Evolutionary conservation across 331 rosid genomes (phyloP).

Genomic region (Quercus tomentella): DNA sequence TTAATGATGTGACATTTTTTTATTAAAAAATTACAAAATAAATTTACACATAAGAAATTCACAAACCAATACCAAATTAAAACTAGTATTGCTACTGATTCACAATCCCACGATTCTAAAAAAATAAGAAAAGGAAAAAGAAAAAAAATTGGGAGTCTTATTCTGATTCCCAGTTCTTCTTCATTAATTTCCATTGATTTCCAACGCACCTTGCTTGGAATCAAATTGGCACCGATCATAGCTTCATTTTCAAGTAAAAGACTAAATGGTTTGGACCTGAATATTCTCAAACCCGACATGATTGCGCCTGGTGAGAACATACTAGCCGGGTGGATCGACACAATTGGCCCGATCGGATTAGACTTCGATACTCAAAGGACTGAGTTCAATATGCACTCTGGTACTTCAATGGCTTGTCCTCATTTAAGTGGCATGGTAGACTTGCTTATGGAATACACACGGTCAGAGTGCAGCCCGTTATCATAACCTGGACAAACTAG

Average conservation of each 20-base stretch:
- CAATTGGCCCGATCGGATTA: slow-evolving; percentile 71
- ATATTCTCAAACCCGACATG: slow-evolving; percentile 78
- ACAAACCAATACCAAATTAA: too few relatives aligned
- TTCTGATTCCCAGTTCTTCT: too few relatives aligned
- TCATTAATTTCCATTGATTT: slow-evolving; percentile 37
- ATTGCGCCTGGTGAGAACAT: slow-evolving; percentile 91
- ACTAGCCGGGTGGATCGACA: slow-evolving; percentile 76
- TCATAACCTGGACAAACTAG: too few relatives aligned
- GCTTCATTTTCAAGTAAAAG: slow-evolving; percentile 82
- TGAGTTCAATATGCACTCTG: slow-evolving; percentile 77
- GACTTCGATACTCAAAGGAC: slow-evolving; percentile 54
- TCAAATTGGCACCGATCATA: slow-evolving; percentile 79
- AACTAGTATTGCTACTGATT: too few relatives aligned
- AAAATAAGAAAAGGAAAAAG: too few relatives aligned
- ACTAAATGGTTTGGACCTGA: slow-evolving; percentile 64
- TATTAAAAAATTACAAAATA: too few relatives aligned
- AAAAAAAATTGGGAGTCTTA: too few relatives aligned
- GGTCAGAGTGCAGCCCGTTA: too few relatives aligned
- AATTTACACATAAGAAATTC: too few relatives aligned
- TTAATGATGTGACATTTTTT: too few relatives aligned
- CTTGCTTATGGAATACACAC: slow-evolving; percentile 24
- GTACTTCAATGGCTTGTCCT: slow-evolving; percentile 91
- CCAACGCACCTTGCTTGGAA: slow-evolving; percentile 69
- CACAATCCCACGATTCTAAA: too few relatives aligned
- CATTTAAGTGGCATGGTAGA: slow-evolving; percentile 90